Evolutionary conservation across 2,329 filamentous ascomycete genomes (phyloP).

Genomic region (Fusarium beomiforme): DNA sequence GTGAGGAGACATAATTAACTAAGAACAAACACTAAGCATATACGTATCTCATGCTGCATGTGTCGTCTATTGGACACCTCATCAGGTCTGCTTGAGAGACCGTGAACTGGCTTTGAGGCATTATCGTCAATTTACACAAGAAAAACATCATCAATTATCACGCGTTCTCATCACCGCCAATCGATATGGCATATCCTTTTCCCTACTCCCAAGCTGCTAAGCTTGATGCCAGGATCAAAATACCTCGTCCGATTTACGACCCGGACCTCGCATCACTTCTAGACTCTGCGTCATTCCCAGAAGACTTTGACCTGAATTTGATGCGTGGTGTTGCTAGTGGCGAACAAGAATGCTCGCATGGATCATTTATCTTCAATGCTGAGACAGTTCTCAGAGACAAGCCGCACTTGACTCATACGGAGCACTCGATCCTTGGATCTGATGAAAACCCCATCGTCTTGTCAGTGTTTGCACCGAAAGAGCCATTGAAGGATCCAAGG

Average conservation of each 20-base stretch:
- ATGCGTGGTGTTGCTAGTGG: conserved; percentile 6
- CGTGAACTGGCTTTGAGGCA: too few relatives aligned
- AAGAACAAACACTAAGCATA: neutral
- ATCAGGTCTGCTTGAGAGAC: neutral
- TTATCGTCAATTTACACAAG: neutral
- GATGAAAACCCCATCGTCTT: neutral
- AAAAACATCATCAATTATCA: rapidly evolving
- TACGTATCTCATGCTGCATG: neutral
- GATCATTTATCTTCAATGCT: neutral
- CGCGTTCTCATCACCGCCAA: rapidly evolving
- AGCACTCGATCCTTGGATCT: neutral
- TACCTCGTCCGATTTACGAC: neutral
- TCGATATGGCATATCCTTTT: neutral
- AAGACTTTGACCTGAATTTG: conserved; percentile 3
- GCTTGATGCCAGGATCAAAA: conserved; percentile 3
- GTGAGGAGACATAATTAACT: neutral
- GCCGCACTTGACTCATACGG: neutral
- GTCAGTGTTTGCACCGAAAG: neutral
- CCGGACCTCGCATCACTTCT: neutral
- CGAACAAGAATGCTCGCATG: neutral
- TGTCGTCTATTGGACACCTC: neutral
- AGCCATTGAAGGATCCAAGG: neutral
- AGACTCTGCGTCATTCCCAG: conserved; percentile 1
- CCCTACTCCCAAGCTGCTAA: conserved; percentile 4
- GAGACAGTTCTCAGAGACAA: neutral